Base-by-base conservation (phyloP, 768 basidiomycete species). In the Nevesoporus exiguus region DNA sequence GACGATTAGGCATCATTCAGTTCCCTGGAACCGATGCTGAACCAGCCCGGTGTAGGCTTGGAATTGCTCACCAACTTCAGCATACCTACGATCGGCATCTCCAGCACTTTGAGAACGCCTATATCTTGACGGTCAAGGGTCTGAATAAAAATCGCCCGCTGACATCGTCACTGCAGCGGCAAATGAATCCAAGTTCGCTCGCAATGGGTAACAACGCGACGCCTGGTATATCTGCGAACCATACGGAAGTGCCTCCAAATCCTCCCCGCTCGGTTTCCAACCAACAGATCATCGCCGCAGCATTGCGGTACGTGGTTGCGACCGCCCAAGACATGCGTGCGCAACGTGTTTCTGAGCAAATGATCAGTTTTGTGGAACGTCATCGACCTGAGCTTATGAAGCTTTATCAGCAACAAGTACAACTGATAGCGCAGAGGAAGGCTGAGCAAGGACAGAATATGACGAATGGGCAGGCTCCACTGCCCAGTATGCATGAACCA, bases 31-130 rank as follows among this genome's bases (percentile, higher is more conserved):
- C 71, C 11, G 83, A 80, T 1, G 67, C 73, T 5, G 83, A 87
- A 55, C 85, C 87, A 11, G 74, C 80, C 5, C 83, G 80, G 60
- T 77, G 78, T 25, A 84, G 83, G 4, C 86, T 86, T 2, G 83
- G 71, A 22, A 75, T 80, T 29, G 88, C 85, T 0, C 77, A 78
- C 47, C 81, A 82, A 24, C 70, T 90, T 5, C 76, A 78, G 1
- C 76, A 80, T 57, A 74, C 83, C 24, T 89, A 89, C 70, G 78
- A 79, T 50, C 76, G 80, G 31, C 83, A 79, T 57, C 76, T 90
- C 13, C 57, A 65, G 5, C 61, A 63, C 19, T 88, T 89, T 62
- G 87, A 90, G 63, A 59, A 66, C 15, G 75, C 77, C 36, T 85
- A 86, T 56, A 69, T 80, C 49, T 22, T 62, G 37, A 77, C 78